Base-by-base conservation (phyloP, 2,329 filamentous ascomycete genomes). In the Pseudocercospora eumusae region DNA sequence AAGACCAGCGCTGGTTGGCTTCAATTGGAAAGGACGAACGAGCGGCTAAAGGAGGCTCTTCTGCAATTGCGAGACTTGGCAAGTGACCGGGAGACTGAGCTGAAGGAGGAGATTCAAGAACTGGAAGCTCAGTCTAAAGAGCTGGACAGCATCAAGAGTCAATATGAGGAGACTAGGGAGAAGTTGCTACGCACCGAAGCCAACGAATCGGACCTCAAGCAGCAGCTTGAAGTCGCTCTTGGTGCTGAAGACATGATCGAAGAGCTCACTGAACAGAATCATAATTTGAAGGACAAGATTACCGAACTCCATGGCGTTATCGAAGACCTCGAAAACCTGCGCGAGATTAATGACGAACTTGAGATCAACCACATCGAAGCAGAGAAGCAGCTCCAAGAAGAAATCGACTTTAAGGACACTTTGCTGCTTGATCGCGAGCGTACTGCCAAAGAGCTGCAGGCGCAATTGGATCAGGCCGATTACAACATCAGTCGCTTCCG, bases 211-310 rank as follows among this genome's bases (percentile, higher is more conserved):
- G 91, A 98, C 70, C 84, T 99, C 11, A 88, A 91, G 56, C 90
- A 96, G 74, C 95, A 97, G 75, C 84, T 99, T 2, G 93, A 99
- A 70, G 91, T 90, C 55, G 92, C 92, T 6, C 83, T 95, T 9
- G 91, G 91, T 4, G 91, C 92, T 11, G 95, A 98, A 74, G 90
- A 96, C 68, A 93, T 97, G 85, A 92, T 98, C 64, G 93, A 96
- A 75, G 90, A 96, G 66, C 83, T 99, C 42, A 92, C 90, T 0
- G 91, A 95, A 65, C 89, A 92, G 71, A 97, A 96, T 72, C 88
- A 95, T 80, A 84, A 84, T 66, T 88, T 96, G 73, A 87, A 88
- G 36, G 91, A 96, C 75, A 86, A 92, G 73, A 87, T 97, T 47
- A 89, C 92, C 64, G 89, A 96, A 73, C 84, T 97, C 56, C 89